phyloP scores from a whole-genome alignment of 257 asterid species.

The Craterostigma plantagineum region DNA sequence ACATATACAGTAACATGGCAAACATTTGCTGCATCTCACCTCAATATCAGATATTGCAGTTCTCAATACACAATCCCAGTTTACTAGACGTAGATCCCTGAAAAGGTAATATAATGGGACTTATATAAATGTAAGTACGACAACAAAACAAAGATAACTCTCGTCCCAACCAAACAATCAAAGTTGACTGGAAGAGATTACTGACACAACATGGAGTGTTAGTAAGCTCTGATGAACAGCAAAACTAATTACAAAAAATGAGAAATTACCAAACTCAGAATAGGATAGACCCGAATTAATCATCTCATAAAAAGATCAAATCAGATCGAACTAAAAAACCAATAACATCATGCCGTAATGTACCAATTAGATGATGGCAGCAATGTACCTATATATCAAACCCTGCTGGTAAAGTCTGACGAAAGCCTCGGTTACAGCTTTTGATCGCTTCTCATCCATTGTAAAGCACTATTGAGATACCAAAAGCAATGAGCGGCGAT shows the following conservation, averaged over 20 bases:
- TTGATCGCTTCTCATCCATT: slow-evolving; percentile 81
- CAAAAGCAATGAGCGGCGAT: slow-evolving; percentile 3
- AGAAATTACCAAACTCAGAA: no score
- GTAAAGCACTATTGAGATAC: slow-evolving; percentile 49
- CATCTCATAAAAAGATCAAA: no score
- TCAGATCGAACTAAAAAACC: no score
- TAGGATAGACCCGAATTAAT: no score
- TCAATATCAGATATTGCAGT: slow-evolving; percentile 97
- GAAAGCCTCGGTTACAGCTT: slow-evolving; percentile 92
- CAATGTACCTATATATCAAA: slow-evolving; percentile 61
- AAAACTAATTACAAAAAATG: no score
- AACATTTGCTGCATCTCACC: slow-evolving; percentile 22
- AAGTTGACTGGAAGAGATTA: no score
- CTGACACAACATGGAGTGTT: no score
- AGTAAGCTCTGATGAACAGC: no score
- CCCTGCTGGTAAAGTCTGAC: slow-evolving; percentile 71
- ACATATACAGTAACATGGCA: not conserved
- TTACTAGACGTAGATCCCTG: slow-evolving; percentile 84
- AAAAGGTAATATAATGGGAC: not conserved
- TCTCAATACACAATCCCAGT: slow-evolving; percentile 83
- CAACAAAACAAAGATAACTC: no score
- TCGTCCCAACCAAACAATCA: no score
- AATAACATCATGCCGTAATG: not conserved
- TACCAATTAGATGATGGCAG: not conserved
- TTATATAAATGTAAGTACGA: no score